Base-by-base conservation (phyloP, 306 rosid genomes). In the Bauhinia variegata region DNA sequence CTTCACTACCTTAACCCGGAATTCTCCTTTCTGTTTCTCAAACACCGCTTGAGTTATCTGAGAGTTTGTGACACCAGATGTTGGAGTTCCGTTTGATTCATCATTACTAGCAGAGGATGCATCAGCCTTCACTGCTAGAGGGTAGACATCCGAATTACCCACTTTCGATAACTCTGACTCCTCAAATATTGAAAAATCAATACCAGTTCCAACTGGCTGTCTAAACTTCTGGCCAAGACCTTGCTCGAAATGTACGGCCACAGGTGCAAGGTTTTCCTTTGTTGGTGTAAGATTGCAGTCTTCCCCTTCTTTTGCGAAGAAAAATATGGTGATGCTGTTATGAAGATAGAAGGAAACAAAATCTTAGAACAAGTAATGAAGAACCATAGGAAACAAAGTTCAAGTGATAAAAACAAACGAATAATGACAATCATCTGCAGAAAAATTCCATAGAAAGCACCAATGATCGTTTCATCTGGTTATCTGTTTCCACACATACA, bases 141-240 rank as follows among this genome's bases (percentile, higher is more conserved):
- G 99, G 72, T 88, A 95, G 64, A 88, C 69, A 67, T 85, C 84
- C 71, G 56, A 42, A 54, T 84, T 89, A 8, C 78, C 84, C 28
- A 78, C 86, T 74, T 81, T 83, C 71, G 82, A 39, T 63, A 95
- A 70, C 58, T 90, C 97, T 0, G 95, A 58, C 70, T 86, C 97
- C 57, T 85, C 97, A 69, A 85, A 85, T 60, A 54, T 43, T 15
- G 92, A 86, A 71, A 88, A 79, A 38, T 82, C 80, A 13, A 95
- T 86, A 51, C 97, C 97, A 18, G 96, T 80, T 74, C 96, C 96
- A 13, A 78, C 54, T 14, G 91, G 84, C 65, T 90, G 99, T 47
- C 80, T 83, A 87, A 88, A 95, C 86, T 82, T 86, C 87, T 95
- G 99, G 67, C 96, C 97, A n/a, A 95, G 84, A 62, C 97, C 97